Conservation (phyloP, 2,329 filamentous ascomycete species). For the Calonectria pseudoreteaudii region DNA sequence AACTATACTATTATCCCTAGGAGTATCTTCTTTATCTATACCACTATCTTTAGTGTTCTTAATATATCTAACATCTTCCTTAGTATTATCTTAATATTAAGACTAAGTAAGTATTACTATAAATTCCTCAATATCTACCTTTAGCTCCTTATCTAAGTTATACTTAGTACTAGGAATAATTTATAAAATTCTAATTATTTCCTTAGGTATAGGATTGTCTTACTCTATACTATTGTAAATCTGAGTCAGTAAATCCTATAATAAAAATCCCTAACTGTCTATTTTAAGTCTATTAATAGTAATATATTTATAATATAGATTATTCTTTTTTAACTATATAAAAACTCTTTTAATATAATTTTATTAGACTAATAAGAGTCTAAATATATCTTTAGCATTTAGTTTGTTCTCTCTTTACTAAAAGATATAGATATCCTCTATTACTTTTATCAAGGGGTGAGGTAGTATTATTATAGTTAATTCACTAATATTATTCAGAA, state of each 20-base stretch:
- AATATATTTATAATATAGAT: constrained; percentile 17
- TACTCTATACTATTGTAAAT: constrained; percentile 12
- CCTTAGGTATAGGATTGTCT: not conserved
- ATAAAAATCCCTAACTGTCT: constrained; percentile 7
- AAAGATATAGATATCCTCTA: constrained; percentile 19
- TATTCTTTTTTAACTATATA: not conserved
- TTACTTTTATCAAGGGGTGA: constrained; percentile 1
- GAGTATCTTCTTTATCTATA: not conserved
- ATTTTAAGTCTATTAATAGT: constrained; percentile 7
- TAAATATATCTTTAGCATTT: constrained; percentile 11
- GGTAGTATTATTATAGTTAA: constrained; percentile 5
- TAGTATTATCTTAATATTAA: not conserved
- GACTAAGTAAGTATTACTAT: not conserved
- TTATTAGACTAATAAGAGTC: not conserved
- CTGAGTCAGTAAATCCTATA: not conserved
- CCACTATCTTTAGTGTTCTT: not conserved
- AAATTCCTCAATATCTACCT: not conserved
- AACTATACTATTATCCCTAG: too few relatives aligned
- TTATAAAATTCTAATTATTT: not conserved
- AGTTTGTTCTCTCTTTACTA: constrained; percentile 5
- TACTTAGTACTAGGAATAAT: not conserved
- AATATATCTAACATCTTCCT: too few relatives aligned
- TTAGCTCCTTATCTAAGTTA: not conserved
- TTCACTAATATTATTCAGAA: constrained; percentile 14
- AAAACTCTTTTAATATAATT: not conserved